Percentiles rank a stretch among this genome's conserved stretches.
Evolutionary conservation across 2,329 filamentous ascomycete species (phyloP).

Genomic region (Chaetothyriales sp.): DNA sequence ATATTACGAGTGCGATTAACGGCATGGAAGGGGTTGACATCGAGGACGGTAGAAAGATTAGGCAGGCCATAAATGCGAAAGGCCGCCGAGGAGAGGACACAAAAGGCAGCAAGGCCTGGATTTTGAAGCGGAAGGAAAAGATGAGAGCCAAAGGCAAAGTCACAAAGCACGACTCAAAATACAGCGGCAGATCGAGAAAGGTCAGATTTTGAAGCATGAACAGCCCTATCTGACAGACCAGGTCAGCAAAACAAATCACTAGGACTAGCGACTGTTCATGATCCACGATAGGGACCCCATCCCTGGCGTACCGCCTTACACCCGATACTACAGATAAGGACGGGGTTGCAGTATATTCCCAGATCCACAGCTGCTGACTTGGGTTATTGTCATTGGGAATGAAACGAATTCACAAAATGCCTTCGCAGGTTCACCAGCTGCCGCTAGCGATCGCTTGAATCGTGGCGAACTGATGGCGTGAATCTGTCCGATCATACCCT

Average conservation of each 20-base stretch:
- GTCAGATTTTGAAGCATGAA: conserved; percentile 50
- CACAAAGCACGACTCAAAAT: conserved; percentile 83
- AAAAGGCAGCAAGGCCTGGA: conserved; percentile 39
- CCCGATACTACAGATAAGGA: too few relatives aligned
- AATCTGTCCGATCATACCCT: too few relatives aligned
- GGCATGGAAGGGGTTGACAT: conserved; percentile 84
- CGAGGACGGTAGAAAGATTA: conserved; percentile 49
- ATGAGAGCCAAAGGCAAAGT: conserved; percentile 92
- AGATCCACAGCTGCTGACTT: too few relatives aligned
- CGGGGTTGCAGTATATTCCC: too few relatives aligned
- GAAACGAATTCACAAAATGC: too few relatives aligned
- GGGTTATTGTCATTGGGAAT: too few relatives aligned
- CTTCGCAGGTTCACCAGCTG: too few relatives aligned
- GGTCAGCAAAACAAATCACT: too few relatives aligned
- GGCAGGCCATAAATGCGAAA: conserved; percentile 29
- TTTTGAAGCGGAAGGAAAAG: conserved; percentile 60
- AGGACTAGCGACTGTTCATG: background rate
- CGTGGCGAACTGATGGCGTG: too few relatives aligned
- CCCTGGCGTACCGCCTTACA: background rate
- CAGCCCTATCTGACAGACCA: background rate
- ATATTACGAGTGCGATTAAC: conserved; percentile 80
- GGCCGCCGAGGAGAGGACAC: conserved; percentile 36
- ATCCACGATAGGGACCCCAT: background rate
- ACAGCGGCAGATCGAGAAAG: conserved; percentile 78
- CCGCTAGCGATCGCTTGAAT: too few relatives aligned